phyloP scores from a whole-genome alignment of 371 early-diverging fungal species.

The Rhizopus stolonifer region DNA sequence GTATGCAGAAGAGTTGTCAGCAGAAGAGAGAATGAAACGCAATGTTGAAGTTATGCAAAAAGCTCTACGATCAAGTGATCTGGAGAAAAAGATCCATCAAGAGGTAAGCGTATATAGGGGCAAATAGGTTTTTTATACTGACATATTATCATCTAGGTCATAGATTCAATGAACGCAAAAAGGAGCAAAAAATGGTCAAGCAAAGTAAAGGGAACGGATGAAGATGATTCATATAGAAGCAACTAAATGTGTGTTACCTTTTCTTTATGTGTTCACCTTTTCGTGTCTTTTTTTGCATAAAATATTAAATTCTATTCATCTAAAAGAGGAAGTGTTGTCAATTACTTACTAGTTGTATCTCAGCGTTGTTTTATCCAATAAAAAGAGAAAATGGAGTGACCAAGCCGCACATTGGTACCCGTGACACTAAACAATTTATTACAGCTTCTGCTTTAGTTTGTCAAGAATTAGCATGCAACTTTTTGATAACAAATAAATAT shows the following conservation, averaged over 20 bases:
- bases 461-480: too few species aligned
- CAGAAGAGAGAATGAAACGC: constrained; percentile 34
- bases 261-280: background rate
- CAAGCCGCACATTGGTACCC: too few species aligned
- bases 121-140: background rate
- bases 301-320: too few species aligned
- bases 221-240: constrained; percentile 17
- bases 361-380: too few species aligned
- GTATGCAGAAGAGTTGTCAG: constrained; percentile 24
- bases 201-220: constrained; percentile 23
- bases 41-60: constrained; percentile 36
- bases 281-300: too few species aligned
- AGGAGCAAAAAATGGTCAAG: constrained; percentile 21
- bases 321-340: too few species aligned
- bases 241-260: constrained; percentile 15
- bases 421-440: too few species aligned
- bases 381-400: too few species aligned
- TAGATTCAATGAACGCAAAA: constrained; percentile 15
- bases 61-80: constrained; percentile 29
- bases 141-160: constrained; percentile 8
- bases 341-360: too few species aligned
- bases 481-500: too few species aligned
- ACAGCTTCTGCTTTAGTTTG: too few species aligned
- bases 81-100: constrained; percentile 36
- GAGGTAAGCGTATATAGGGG: constrained; percentile 19